Evolutionary conservation across 1,284 basidiomycete species (phyloP), one percentile per base, ranked within the genome.

Genomic region (Pyrrhoderma lamaoense): DNA sequence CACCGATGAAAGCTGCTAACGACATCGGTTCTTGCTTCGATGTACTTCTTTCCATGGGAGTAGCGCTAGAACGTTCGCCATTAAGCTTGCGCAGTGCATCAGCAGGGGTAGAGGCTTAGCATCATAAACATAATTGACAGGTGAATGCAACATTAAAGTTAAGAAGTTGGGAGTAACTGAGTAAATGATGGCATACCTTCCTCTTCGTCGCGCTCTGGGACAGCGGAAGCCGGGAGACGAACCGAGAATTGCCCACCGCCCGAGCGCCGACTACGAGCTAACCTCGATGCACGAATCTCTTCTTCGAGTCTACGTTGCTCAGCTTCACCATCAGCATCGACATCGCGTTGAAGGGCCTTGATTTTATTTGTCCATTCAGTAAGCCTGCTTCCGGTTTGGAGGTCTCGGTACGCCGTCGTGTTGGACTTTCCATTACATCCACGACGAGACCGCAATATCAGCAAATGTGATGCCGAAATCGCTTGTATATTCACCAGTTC

Each of bases 341-440:
- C 82, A 61, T 88, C 84, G 50, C 78, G 76, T 63, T 88, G 85
- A 62, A 89, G 67, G 11, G 79, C 83, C 64, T 82, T 84, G 65
- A 89, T 87, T 68, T 75, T 82, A 65, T 69, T 83, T 14, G 85
- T 77, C 86, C 86, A 89, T 64, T 89, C 85, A 16, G 85, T 73
- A 88, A 71, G 35, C 78, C 80, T 8, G 72, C 68, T 57, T 85
- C 82, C 8, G 69, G 71, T 11, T 31, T 31, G 27, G 64, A 77
- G 1, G 70, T 60, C 55, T 70, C 71, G 42, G 67, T 59, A 2
- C 70, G 70, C 44, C 67, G 69, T 49, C 55, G 71, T 36, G 67
- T 60, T 22, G 62, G 59, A 4, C 60, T 51, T n/a, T 56, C 54
- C 54, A 56, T 56, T 21, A 36, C 8, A n/a, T 16, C 34, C 23